A percentile compares a stretch with the other conserved stretches of the same genome.
These are phyloP conservation scores for Phytopythium ostracodes DNA, from an alignment of 352 stramenopile species.

Conservation along the genomic window DNA sequence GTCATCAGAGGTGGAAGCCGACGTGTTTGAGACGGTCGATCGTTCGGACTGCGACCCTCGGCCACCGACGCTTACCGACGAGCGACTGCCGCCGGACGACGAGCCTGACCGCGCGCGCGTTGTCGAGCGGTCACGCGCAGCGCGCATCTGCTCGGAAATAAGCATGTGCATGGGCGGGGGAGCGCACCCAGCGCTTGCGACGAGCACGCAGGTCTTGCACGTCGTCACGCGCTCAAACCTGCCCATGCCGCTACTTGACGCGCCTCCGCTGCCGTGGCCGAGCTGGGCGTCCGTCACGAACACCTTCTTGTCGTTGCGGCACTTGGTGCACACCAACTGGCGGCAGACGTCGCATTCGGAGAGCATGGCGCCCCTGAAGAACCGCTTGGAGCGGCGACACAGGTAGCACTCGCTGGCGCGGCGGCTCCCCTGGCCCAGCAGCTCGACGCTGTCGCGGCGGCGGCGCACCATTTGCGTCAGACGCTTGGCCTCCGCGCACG, in stretches of 20 bases:
- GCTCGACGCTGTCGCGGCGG: conserved; percentile 27
- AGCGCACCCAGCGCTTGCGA: conserved; percentile 19
- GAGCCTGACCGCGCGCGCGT: neutral
- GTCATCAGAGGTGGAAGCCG: neutral
- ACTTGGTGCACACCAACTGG: conserved; percentile 43
- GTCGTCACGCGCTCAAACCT: conserved; percentile 22
- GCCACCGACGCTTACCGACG: neutral
- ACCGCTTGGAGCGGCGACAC: conserved; percentile 30
- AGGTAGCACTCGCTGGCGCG: conserved; percentile 18
- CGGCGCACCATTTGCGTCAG: conserved; percentile 38
- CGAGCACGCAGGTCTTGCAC: conserved; percentile 36
- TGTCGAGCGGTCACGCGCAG: neutral
- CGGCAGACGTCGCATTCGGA: conserved; percentile 39
- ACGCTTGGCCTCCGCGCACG: conserved; percentile 41
- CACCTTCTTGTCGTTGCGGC: conserved; percentile 37
- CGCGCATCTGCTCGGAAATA: conserved; percentile 12
- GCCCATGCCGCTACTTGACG: conserved; percentile 5
- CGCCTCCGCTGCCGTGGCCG: neutral
- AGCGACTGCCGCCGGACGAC: neutral
- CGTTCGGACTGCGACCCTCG: neutral
- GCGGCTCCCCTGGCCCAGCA: conserved; percentile 11
- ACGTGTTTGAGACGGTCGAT: neutral
- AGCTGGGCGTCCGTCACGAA: conserved; percentile 22
- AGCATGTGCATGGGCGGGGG: conserved; percentile 20
- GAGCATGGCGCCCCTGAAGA: conserved; percentile 25